A percentile compares a stretch with the other conserved stretches of the same genome.
phyloP scores from a whole-genome alignment of 2,329 filamentous ascomycete species.

The Paraphaeosphaeria sporulosa region DNA sequence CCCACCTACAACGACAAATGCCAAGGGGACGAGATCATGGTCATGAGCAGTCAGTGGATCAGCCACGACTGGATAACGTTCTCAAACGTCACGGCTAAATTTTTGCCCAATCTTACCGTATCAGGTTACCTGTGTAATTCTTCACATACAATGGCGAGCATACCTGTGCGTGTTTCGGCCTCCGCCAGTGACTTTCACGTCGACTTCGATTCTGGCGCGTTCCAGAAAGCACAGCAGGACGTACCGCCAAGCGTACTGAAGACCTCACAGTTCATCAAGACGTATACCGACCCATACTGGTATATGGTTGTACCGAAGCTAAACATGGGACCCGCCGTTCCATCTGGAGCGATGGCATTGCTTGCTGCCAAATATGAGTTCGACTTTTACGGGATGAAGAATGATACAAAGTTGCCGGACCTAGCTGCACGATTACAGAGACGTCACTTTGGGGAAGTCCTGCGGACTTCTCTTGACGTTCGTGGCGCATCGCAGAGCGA shows the following conservation, averaged over 20 bases:
- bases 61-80: not conserved
- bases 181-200: slow-evolving; percentile 5
- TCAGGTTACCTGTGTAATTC: slow-evolving; percentile 21
- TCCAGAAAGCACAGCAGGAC: slow-evolving; percentile 5
- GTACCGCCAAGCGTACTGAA: slow-evolving; percentile 15
- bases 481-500: not conserved
- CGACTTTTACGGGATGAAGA: slow-evolving; percentile 13
- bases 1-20: slow-evolving; percentile 16
- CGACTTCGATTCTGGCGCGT: slow-evolving; percentile 12
- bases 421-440: slow-evolving; percentile 5
- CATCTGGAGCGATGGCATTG: slow-evolving; percentile 15
- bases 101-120: slow-evolving; percentile 10
- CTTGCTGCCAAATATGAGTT: slow-evolving; percentile 18
- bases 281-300: slow-evolving; percentile 16
- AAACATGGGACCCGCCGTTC: not conserved
- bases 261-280: slow-evolving; percentile 2
- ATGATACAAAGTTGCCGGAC: slow-evolving; percentile 11
- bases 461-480: slow-evolving; percentile 19
- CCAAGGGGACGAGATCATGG: slow-evolving; percentile 9
- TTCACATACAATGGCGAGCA: slow-evolving; percentile 16
- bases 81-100: not conserved
- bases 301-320: slow-evolving; percentile 5
- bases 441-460: slow-evolving; percentile 27
- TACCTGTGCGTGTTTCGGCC: slow-evolving; percentile 16
- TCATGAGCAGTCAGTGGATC: slow-evolving; percentile 15